A percentile compares a stretch with the other conserved stretches of the same genome.
phyloP scores from a whole-genome alignment of 2,329 filamentous ascomycete genomes.

The Aspergillus fructus region DNA sequence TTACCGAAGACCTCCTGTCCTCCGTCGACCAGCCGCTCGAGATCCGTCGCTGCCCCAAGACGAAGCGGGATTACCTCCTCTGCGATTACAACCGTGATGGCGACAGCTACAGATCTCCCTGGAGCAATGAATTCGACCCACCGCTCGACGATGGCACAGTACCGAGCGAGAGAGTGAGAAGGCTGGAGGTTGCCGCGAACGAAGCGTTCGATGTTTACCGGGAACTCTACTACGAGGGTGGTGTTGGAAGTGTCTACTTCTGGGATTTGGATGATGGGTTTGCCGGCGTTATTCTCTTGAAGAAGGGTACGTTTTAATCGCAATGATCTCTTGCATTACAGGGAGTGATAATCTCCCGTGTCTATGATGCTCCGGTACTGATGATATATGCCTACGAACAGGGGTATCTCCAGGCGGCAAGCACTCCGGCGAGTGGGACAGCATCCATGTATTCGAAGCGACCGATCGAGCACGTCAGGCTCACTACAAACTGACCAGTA shows the following conservation, averaged over 20 bases:
- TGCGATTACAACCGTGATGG: slow-evolving; percentile 99
- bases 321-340: background rate
- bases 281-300: slow-evolving; percentile 89
- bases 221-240: slow-evolving; percentile 89
- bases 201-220: slow-evolving; percentile 96
- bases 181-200: slow-evolving; percentile 92
- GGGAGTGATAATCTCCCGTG: background rate
- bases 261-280: slow-evolving; percentile 99
- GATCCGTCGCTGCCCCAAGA: slow-evolving; percentile 79
- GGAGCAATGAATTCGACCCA: slow-evolving; percentile 98
- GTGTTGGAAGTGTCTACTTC: slow-evolving; percentile 93
- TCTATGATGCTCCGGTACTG: background rate
- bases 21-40: slow-evolving; percentile 95
- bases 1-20: slow-evolving; percentile 96
- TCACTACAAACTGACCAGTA: slow-evolving; percentile 97
- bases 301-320: slow-evolving; percentile 66
- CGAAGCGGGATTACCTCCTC: slow-evolving; percentile 91
- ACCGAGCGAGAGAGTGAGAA: slow-evolving; percentile 84
- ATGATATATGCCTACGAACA: slow-evolving; percentile 12
- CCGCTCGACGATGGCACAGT: slow-evolving; percentile 83
- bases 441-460: slow-evolving; percentile 97
- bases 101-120: slow-evolving; percentile 96
- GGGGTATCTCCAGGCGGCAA: slow-evolving; percentile 67
- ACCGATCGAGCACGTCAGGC: slow-evolving; percentile 87
- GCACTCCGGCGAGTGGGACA: slow-evolving; percentile 89